Conservation (phyloP, 129 eudicot genomes). For the Saussurea involucrata region DNA sequence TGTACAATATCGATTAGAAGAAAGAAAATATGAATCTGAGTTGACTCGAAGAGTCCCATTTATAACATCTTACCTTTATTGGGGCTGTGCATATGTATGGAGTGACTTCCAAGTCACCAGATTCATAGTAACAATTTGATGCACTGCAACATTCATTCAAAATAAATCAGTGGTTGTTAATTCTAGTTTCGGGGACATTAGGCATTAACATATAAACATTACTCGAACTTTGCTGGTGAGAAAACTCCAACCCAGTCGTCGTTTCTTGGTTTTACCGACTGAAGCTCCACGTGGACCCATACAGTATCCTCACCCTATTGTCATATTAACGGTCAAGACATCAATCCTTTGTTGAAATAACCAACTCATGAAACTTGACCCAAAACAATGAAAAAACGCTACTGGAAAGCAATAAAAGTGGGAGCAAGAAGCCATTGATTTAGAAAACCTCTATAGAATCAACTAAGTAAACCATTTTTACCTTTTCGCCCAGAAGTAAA, state of each 20-base stretch:
- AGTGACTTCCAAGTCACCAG: slow-evolving; percentile 23
- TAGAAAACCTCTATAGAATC: too few species aligned
- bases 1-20: slow-evolving; percentile 8
- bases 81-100: slow-evolving; percentile 76
- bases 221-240: slow-evolving; percentile 75
- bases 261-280: slow-evolving; percentile 39
- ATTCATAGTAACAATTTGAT: slow-evolving; percentile 38
- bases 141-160: slow-evolving; percentile 36
- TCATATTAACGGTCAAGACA: slow-evolving; percentile 5
- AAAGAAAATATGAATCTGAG: not conserved
- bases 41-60: not conserved
- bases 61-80: slow-evolving; percentile 47
- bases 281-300: slow-evolving; percentile 53
- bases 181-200: not conserved
- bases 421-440: too few species aligned
- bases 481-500: slow-evolving; percentile 52
- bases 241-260: slow-evolving; percentile 87
- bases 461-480: not conserved
- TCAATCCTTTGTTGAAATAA: slow-evolving; percentile 4
- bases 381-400: not conserved
- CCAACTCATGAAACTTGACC: not conserved
- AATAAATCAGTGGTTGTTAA: too few species aligned
- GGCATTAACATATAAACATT: slow-evolving; percentile 5
- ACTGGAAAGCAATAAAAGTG: not conserved
- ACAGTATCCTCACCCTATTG: slow-evolving; percentile 57